Percentiles rank a stretch among this genome's conserved stretches.
These are phyloP conservation scores for Breynia disticha DNA, from an alignment of 441 rosid genomes.

Conservation along the genomic window DNA sequence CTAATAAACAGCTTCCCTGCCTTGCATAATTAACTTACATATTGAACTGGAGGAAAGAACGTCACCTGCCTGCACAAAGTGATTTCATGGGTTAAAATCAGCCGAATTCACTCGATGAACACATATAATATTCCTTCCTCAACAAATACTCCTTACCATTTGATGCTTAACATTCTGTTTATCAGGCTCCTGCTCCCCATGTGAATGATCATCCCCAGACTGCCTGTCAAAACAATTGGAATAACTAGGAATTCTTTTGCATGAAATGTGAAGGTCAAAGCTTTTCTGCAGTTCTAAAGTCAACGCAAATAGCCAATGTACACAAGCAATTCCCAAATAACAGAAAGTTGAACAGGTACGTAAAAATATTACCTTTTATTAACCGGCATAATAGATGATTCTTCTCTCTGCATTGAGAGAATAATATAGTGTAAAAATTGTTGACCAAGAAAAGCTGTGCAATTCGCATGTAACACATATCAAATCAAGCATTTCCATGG, in stretches of 20 bases:
- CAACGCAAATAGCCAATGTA: not conserved
- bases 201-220: slow-evolving; percentile 30
- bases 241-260: slow-evolving; percentile 23
- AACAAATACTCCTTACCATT: slow-evolving; percentile 35
- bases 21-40: slow-evolving; percentile 33
- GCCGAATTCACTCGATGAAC: slow-evolving; percentile 3
- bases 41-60: slow-evolving; percentile 36
- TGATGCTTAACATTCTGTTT: slow-evolving; percentile 21
- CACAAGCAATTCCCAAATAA: not conserved
- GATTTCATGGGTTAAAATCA: slow-evolving; percentile 19
- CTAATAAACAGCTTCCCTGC: slow-evolving; percentile 1
- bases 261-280: slow-evolving; percentile 1
- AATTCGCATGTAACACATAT: not conserved
- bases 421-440: not conserved
- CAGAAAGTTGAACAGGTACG: slow-evolving; percentile 7
- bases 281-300: not conserved
- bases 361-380: slow-evolving; percentile 25
- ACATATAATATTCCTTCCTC: slow-evolving; percentile 11
- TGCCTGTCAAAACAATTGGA: slow-evolving; percentile 46
- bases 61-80: slow-evolving; percentile 48
- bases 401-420: slow-evolving; percentile 21
- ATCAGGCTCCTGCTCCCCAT: slow-evolving; percentile 21
- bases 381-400: slow-evolving; percentile 16
- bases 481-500: not conserved
- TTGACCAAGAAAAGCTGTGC: not conserved